Evolutionary conservation across 352 stramenopile genomes (phyloP), one percentile per base, ranked within the genome.

Genomic region (Phytophthora ramorum): DNA sequence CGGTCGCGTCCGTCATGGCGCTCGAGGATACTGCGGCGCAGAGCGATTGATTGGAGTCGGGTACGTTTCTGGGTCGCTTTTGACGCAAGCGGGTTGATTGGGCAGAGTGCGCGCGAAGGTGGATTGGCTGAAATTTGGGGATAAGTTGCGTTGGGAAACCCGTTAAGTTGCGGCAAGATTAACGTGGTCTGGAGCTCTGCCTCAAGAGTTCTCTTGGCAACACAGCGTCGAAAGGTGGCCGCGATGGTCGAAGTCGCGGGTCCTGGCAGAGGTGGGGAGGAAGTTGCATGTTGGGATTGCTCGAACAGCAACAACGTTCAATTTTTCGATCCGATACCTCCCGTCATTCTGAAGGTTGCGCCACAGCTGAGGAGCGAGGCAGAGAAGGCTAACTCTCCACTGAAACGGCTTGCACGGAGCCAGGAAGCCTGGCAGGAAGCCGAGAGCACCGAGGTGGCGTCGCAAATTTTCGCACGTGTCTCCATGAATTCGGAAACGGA

Each of bases 1-100:
- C 64, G 32, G 63, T 64, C 40, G 51, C 51, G 52, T 78, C 65
- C 59, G 65, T 66, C 65, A 71, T 74, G 22, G 22, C 43, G 19
- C 5, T 49, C 16, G 19, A 26, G 44, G 26, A 32, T 32, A 9
- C 26, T 9, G 7, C 7, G 4, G 2, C 4, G 26, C 26, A 1
- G 28, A 28, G 30, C 54, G 48, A 66, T 66, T 71, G 63, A 61
- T 22, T 72, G 64, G 64, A 72, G 50, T 64, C 30, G 47, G 19
- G 28, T 53, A 37, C 20, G 52, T 69, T 58, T 52, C 45, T 58
- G 28, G 26, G 26, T 32, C 26, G 26, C 26, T 32, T 24, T 32
- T 32, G 26, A 32, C 4, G 26, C 26, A 4, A 32, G 26, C 7
- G 26, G 4, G 26, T 8, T 32, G 26, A 32, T 32, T 32, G 26